Evolutionary conservation across 345 rosid genomes (phyloP), one percentile per base, ranked within the genome.

Genomic region (Gossypium raimondii): DNA sequence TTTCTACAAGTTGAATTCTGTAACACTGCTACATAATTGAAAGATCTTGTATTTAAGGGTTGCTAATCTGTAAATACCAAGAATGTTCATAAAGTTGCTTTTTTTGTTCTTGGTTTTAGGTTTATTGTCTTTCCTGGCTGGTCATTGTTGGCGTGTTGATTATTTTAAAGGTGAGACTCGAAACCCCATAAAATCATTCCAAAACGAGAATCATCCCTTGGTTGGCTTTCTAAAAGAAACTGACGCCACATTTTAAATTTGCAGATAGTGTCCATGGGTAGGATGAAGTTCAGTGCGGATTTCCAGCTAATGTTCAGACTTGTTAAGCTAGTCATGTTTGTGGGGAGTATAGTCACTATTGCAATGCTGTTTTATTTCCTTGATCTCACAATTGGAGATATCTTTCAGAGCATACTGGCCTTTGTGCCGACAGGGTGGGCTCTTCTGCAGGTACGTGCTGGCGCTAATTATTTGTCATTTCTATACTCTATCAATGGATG

Each of bases 301-400:
- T 95, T 95, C 78, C 99, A 95, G 83, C 89, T 95, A 29, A 83
- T 95, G 94, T 95, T 95, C 88, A 87, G 99, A 82, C 89, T 95
- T 17, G 83, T 93, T 41, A 95, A 93, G 78, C 67, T 95, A 67
- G 79, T 90, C 72, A 89, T 93, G 55, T 93, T 93, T 76, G 70
- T 89, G 3, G 98, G 97, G 14, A 84, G 51, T 11, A 62, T 87
- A 61, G 90, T 85, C 67, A 83, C 86, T 38, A 82, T 93, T 1
- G 89, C 83, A 27, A 82, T 91, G 81, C 78, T 95, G 62, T 93
- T 95, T 73, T 86, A 86, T 29, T 86, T 94, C 81, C 86, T 91
- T 59, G 84, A 88, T 71, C 93, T 93, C 73, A 89, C 93, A 0
- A 83, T 93, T 1, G 94, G 97, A 60, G 99, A 95, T 82, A 87